Base-by-base conservation (phyloP, 2,329 filamentous ascomycete species). In the Paramyrothecium sp. region DNA sequence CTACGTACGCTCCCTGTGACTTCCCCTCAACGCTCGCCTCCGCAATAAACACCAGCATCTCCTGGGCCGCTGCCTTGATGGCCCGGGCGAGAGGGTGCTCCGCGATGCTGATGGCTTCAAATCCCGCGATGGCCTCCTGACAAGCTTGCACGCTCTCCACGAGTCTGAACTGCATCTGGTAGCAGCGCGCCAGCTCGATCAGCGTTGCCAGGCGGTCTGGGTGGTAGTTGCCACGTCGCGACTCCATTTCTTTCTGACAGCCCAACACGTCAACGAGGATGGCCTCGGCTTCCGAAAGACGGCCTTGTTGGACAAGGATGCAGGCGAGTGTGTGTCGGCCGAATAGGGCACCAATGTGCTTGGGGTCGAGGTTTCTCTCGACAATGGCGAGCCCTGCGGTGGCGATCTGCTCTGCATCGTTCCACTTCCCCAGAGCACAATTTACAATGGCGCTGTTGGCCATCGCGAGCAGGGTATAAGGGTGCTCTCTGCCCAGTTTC, bases 131-230 rank as follows among this genome's bases (percentile, higher is more conserved):
- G 4, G 47, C 47, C 19, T 49, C 47, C 4, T 49, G 4, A 22
- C 47, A 49, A 8, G 20, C 47, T 22, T 49, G 7, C 16, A 49
- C 20, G 47, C 55, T 58, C 1, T 58, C 13, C 7, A 34, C 4
- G 7, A 56, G 41, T 41, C 51, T 54, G 1, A 56, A 56, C 41
- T 56, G 54, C 10, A 54, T 19, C 20, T 57, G 22, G 30, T 56
- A 61, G 33, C 59, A 60, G 21, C 56, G 48, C 17, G 61, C 56
- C 16, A 61, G 51, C 17, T 60, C 55, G 8, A 59, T 47, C 44
- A 60, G 51, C 3, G 61, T 51, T 7, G 21, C 59, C n/a, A 61
- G 54, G n/a, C 57, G 41, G 17, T 61, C 61, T 1, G 57, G 57
- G 30, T 63, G 56, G 20, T 49, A 60, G 47, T 58, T 30, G 12